phyloP scores from a whole-genome alignment of 2,329 filamentous ascomycete species.

The Beauveria sp. region DNA sequence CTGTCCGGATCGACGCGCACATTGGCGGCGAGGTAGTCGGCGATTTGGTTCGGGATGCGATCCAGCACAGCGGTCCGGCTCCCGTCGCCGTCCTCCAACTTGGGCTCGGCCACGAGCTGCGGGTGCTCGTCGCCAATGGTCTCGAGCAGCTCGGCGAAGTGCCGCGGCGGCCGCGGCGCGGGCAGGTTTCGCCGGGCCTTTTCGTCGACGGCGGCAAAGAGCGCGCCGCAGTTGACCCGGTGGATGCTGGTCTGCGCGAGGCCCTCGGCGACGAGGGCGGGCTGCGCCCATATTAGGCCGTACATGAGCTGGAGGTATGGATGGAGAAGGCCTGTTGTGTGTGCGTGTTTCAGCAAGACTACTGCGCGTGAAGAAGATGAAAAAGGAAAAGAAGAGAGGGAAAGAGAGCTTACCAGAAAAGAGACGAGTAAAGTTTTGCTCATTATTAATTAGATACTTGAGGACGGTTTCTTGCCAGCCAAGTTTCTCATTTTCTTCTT shows the following conservation, averaged over 20 bases:
- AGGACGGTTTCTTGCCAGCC: conserved; percentile 53
- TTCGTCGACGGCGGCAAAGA: conserved; percentile 48
- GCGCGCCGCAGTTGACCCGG: conserved; percentile 42
- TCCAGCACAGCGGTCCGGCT: conserved; percentile 56
- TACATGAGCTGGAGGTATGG: conserved; percentile 82
- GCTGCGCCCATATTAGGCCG: conserved; percentile 74
- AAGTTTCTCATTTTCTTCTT: conserved; percentile 58
- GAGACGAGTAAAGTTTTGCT: conserved; percentile 55
- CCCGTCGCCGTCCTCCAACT: conserved; percentile 54
- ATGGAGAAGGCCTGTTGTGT: conserved; percentile 56
- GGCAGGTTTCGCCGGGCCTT: conserved; percentile 23
- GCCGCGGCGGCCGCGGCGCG: conserved; percentile 16
- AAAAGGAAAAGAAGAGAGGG: neutral
- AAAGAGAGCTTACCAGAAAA: conserved; percentile 47
- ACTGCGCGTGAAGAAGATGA: neutral
- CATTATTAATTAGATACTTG: conserved; percentile 61
- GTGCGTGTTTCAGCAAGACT: neutral
- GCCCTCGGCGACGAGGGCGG: conserved; percentile 71
- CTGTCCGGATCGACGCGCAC: conserved; percentile 50
- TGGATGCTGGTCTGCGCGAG: conserved; percentile 73
- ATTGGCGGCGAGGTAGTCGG: conserved; percentile 46
- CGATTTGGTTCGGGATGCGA: conserved; percentile 56
- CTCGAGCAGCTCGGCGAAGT: conserved; percentile 53
- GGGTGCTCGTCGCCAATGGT: conserved; percentile 44
- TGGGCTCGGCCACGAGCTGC: conserved; percentile 45